A percentile compares a stretch with the other conserved stretches of the same genome.
These are phyloP conservation scores for Sinapis alba DNA, from an alignment of 441 rosid species.

Conservation along the genomic window DNA sequence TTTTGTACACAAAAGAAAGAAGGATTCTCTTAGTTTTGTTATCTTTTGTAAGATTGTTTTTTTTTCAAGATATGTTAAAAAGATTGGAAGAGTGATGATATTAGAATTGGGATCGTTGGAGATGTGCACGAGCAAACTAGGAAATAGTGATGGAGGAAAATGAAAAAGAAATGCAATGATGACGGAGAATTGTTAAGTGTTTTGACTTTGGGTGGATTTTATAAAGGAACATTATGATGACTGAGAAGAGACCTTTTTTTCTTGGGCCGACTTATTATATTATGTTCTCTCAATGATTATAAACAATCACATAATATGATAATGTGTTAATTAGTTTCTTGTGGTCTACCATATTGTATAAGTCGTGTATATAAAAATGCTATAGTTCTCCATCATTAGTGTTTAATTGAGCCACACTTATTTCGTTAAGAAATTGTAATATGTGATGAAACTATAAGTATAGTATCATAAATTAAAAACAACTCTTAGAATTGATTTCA, in stretches of 20 bases:
- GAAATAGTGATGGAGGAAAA: conserved; percentile 56
- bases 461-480: background rate
- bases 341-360: conserved; percentile 24
- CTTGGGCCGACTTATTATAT: conserved; percentile 12
- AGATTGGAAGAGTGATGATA: conserved; percentile 27
- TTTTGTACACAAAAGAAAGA: background rate
- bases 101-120: conserved; percentile 34
- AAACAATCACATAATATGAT: conserved; percentile 21
- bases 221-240: conserved; percentile 40
- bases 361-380: conserved; percentile 9
- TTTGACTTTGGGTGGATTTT: conserved; percentile 37
- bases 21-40: conserved; percentile 7
- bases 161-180: conserved; percentile 29
- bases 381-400: background rate
- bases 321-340: conserved; percentile 2
- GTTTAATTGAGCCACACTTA: too few species aligned
- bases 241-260: conserved; percentile 26
- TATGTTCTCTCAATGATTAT: conserved; percentile 38
- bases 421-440: too few species aligned
- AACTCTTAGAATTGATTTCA: background rate
- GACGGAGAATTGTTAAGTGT: conserved; percentile 36
- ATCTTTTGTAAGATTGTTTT: background rate
- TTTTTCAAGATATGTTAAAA: background rate
- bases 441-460: background rate
- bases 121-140: conserved; percentile 74